Evolutionary conservation across 1,139 yeast species (phyloP), one percentile per base, ranked within the genome.

Genomic region (Eremothecium coryli): DNA sequence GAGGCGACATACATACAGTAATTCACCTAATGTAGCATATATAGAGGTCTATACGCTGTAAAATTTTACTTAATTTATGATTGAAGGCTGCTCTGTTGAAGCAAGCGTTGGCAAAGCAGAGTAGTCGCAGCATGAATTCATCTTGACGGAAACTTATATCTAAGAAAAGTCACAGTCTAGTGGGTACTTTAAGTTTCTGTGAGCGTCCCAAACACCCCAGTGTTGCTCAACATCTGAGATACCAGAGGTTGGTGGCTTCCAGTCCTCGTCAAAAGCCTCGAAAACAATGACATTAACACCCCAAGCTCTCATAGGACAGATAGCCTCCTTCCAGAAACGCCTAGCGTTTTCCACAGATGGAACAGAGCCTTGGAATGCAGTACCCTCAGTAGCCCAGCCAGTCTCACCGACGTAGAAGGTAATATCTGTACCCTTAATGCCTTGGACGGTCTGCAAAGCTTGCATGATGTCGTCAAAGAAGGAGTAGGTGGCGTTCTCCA

Each of bases 341-440:
- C 70, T 67, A 41, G 97, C 96, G 55, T 84, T 85, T 32, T 60
- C 68, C 39, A 75, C 70, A 51, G 77, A 61, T 51, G 97, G 95
- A 31, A 62, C 56, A 38, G 90, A 62, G 44, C 54, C 37, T 56
- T 76, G 82, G 52, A 64, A 86, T 58, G 68, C 64, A 45, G 85
- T 76, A 61, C 98, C 98, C 9, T 70, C 76, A 29, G 95, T 74
- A 57, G 97, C 95, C 95, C 96, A 88, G 50, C 97, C 98, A 47
- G 97, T 90, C 70, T 90, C 97, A 59, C 97, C 97, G 54, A 88
- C 90, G 86, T 90, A 86, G 70, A 88, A 85, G 41, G 73, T 70
- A 50, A 86, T 71, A 61, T 84, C 86, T 39, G 80, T 65, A 43
- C 94, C 95, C 70, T 88, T 88, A 47, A 74, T 64, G 48, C 85